Percentiles rank a stretch among this genome's conserved stretches.
These are phyloP conservation scores for Hyphopichia homilentoma DNA, from an alignment of 805 yeast species.

Conservation along the genomic window DNA sequence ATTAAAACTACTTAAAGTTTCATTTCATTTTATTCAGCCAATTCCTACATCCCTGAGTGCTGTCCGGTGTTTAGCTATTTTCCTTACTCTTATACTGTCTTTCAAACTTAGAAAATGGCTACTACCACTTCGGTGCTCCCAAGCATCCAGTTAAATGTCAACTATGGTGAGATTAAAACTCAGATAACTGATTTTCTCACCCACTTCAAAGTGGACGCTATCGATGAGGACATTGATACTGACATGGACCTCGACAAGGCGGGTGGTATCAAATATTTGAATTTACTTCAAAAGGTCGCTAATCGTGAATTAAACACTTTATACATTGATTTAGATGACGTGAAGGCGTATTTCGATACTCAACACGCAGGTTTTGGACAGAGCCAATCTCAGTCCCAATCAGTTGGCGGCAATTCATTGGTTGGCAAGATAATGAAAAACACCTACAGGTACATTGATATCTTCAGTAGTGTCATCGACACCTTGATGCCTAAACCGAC, in stretches of 20 bases:
- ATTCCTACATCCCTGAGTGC: no score
- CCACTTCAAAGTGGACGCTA: constrained; percentile 52
- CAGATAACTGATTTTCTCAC: constrained; percentile 62
- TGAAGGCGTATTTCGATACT: constrained; percentile 62
- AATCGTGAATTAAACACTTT: constrained; percentile 74
- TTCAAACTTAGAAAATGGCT: constrained; percentile 11
- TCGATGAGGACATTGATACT: constrained; percentile 19
- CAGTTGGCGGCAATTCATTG: constrained; percentile 28
- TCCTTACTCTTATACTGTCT: not conserved
- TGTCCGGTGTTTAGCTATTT: no score
- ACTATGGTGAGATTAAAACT: constrained; percentile 62
- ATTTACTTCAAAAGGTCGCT: constrained; percentile 70
- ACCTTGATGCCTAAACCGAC: constrained; percentile 85
- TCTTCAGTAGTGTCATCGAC: constrained; percentile 74
- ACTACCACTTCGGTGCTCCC: constrained; percentile 47
- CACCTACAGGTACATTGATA: constrained; percentile 73
- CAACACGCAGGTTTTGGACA: constrained; percentile 15
- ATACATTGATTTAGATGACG: constrained; percentile 78
- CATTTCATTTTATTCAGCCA: no score
- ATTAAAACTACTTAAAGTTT: no score
- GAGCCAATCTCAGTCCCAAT: constrained; percentile 7
- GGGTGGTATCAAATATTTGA: constrained; percentile 70
- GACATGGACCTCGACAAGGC: constrained; percentile 16
- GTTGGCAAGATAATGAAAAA: constrained; percentile 64
- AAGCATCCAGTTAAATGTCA: constrained; percentile 64